Conservation (phyloP, 805 yeast genomes). For the Zygoascus ofunaensis region DNA sequence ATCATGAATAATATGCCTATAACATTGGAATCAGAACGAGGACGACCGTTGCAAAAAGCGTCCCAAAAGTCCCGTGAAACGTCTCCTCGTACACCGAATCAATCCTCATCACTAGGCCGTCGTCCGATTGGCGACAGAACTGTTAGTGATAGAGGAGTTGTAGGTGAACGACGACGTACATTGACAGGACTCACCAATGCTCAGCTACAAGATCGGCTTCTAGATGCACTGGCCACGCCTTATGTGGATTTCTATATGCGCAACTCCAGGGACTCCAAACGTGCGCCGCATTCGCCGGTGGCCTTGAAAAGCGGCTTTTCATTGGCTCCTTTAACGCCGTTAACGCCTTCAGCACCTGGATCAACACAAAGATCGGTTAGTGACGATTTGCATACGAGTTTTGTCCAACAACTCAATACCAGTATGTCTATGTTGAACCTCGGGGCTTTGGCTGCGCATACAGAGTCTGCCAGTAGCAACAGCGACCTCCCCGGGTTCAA, state of each 20-base stretch:
- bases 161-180: conserved; percentile 4
- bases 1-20: conserved; percentile 4
- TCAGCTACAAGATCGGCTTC: conserved; percentile 15
- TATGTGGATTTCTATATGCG: conserved; percentile 15
- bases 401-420: not conserved
- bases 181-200: conserved; percentile 8
- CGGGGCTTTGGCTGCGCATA: not conserved
- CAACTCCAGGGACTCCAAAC: not conserved
- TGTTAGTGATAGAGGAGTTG: not conserved
- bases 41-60: too few species aligned
- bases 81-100: too few species aligned
- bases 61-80: not conserved
- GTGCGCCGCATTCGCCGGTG: not conserved
- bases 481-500: conserved; percentile 17
- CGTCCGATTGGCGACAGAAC: not conserved
- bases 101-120: not conserved
- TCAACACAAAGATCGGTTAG: too few species aligned
- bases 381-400: not conserved
- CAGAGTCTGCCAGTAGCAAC: not conserved
- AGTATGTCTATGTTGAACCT: conserved; percentile 1
- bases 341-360: not conserved
- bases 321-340: not conserved
- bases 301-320: not conserved
- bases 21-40: too few species aligned
- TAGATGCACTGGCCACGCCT: conserved; percentile 25